A percentile compares a stretch with the other conserved stretches of the same genome.
Evolutionary conservation across 257 asterid genomes (phyloP).

Genomic region (Ilex asprella): DNA sequence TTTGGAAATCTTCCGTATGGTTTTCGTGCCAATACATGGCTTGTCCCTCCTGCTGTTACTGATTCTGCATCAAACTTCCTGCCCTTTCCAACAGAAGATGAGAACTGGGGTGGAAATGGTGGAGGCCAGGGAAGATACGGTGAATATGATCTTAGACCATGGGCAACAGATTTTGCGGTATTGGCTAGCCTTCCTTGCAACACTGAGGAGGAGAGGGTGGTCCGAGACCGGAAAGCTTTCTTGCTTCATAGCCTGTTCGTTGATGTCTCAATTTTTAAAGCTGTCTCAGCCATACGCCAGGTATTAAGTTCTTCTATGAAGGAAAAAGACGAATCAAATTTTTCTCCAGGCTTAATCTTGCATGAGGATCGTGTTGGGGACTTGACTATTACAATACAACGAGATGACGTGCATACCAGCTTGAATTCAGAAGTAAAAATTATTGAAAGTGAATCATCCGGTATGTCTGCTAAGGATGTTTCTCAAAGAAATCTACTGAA

Average conservation of each 20-base stretch:
- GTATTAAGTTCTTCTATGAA: conserved; percentile 40
- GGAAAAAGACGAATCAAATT: conserved; percentile 20
- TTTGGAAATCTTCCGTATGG: conserved; percentile 98
- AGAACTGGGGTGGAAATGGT: conserved; percentile 89
- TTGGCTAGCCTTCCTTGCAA: conserved; percentile 83
- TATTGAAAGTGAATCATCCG: conserved; percentile 31
- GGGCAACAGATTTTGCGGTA: conserved; percentile 84
- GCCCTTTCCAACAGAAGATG: conserved; percentile 81
- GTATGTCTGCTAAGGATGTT: conserved; percentile 47
- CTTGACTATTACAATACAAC: conserved; percentile 56
- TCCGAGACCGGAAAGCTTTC: conserved; percentile 94
- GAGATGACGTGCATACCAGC: conserved; percentile 60
- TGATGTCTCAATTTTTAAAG: conserved; percentile 76
- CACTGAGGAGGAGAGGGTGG: conserved; percentile 93
- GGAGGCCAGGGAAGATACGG: conserved; percentile 90
- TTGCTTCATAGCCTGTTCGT: conserved; percentile 90
- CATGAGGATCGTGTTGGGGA: conserved; percentile 66
- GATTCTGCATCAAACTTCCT: conserved; percentile 46
- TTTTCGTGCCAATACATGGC: conserved; percentile 98
- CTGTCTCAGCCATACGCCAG: conserved; percentile 72
- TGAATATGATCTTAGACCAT: conserved; percentile 72
- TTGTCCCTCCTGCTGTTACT: conserved; percentile 62
- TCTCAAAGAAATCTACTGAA: conserved; percentile 70
- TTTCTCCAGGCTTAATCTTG: conserved; percentile 49
- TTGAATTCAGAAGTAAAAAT: conserved; percentile 47